Percentiles rank a stretch among this genome's conserved stretches.
Conservation (phyloP, 139 green algal genomes). For the Pleodorina starrii region DNA sequence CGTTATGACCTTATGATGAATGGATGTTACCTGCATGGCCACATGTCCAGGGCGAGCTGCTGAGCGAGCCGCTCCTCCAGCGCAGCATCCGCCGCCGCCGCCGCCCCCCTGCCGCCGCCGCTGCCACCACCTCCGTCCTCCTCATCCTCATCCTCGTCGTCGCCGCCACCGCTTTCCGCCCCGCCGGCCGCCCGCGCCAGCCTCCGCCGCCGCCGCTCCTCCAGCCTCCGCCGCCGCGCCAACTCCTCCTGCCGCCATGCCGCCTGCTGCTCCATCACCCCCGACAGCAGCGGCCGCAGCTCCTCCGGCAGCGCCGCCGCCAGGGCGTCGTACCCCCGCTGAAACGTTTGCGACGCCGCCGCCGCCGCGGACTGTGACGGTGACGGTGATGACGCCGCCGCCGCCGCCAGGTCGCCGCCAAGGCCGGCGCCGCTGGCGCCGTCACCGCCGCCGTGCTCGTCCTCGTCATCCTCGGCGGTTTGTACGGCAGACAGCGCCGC, state of each 20-base stretch:
- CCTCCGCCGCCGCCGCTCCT: neutral
- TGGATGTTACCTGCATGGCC: conserved; percentile 49
- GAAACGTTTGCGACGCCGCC: neutral
- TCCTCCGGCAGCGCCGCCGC: conserved; percentile 28
- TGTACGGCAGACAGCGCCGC: conserved; percentile 28
- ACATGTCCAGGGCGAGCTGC: conserved; percentile 51
- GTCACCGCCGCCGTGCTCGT: neutral
- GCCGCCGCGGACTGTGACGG: neutral
- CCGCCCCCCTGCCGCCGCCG: neutral
- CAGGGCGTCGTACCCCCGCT: conserved; percentile 1
- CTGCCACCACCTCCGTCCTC: neutral
- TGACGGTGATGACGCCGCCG: no score
- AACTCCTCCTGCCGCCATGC: neutral
- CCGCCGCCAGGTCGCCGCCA: no score
- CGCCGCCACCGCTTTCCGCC: neutral
- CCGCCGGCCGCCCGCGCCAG: neutral
- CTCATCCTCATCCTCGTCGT: neutral
- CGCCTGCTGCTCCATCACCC: neutral
- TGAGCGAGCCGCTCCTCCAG: conserved; percentile 51
- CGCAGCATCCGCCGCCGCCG: neutral
- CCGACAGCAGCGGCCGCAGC: neutral
- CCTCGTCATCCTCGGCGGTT: neutral
- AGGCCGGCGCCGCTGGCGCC: no score
- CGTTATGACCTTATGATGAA: no score
- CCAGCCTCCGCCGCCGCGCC: no score